Evolutionary conservation across 108 stramenopile species (phyloP).

Genomic region (Skeletonema grethae): DNA sequence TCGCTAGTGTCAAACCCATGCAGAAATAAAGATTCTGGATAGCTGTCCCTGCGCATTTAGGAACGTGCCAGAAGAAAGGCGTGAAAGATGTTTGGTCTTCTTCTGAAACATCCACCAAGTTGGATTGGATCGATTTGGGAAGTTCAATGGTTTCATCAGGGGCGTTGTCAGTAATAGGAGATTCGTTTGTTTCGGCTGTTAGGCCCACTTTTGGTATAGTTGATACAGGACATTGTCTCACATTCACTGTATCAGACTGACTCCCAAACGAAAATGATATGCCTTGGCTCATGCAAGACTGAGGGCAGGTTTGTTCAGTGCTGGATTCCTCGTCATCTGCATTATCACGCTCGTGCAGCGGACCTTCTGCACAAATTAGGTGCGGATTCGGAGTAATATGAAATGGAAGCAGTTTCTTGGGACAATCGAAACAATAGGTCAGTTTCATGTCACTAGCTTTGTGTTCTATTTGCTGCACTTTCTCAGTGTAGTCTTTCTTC

Average conservation of each 20-base stretch:
- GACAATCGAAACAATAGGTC: slow-evolving; percentile 33
- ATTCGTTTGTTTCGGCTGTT: background rate
- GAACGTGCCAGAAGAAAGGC: slow-evolving; percentile 47
- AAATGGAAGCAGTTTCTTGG: slow-evolving; percentile 33
- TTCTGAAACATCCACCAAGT: slow-evolving; percentile 18
- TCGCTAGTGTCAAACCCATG: slow-evolving; percentile 41
- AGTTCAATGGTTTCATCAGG: background rate
- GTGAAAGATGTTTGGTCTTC: slow-evolving; percentile 19
- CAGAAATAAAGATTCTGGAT: slow-evolving; percentile 43
- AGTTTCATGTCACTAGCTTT: background rate
- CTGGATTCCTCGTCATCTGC: background rate
- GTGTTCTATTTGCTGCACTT: background rate
- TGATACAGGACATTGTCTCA: slow-evolving; percentile 23
- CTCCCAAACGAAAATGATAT: slow-evolving; percentile 25
- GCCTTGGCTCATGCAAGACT: slow-evolving; percentile 17
- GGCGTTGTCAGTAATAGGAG: background rate
- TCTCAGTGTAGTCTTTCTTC: slow-evolving; percentile 5
- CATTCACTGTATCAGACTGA: slow-evolving; percentile 34
- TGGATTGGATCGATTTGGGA: slow-evolving; percentile 15
- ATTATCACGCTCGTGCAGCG: slow-evolving; percentile 3
- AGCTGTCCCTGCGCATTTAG: slow-evolving; percentile 27
- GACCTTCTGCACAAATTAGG: slow-evolving; percentile 27
- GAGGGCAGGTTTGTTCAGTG: slow-evolving; percentile 14
- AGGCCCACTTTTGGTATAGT: background rate
- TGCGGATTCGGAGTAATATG: slow-evolving; percentile 32